Conservation (phyloP, 108 stramenopile genomes). For the Skeletonema potamos region DNA sequence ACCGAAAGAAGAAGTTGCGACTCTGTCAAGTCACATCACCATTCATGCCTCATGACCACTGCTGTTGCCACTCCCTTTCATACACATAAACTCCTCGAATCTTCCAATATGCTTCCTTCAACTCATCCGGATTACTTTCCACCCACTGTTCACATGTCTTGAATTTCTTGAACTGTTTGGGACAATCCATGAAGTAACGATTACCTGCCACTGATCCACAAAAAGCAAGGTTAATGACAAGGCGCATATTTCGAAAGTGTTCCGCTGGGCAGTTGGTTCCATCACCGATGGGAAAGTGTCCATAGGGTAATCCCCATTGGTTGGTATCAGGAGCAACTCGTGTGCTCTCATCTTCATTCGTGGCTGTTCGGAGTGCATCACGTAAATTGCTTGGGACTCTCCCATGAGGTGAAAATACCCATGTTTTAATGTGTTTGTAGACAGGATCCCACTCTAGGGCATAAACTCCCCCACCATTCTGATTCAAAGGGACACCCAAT, state of each 20-base stretch:
- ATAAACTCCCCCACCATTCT: slow-evolving; percentile 85
- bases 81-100: slow-evolving; percentile 88
- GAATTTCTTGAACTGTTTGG: slow-evolving; percentile 61
- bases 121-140: slow-evolving; percentile 70
- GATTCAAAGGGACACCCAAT: slow-evolving; percentile 77
- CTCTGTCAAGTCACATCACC: background rate
- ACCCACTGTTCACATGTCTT: slow-evolving; percentile 77
- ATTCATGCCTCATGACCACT: slow-evolving; percentile 18
- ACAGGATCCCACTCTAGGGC: slow-evolving; percentile 89
- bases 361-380: slow-evolving; percentile 69
- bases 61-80: slow-evolving; percentile 67
- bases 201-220: slow-evolving; percentile 88
- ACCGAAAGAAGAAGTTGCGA: too few relatives aligned
- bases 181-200: slow-evolving; percentile 83
- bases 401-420: slow-evolving; percentile 84
- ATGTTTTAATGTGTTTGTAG: slow-evolving; percentile 77
- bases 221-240: slow-evolving; percentile 88
- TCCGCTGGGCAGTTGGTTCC: slow-evolving; percentile 68
- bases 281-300: slow-evolving; percentile 79
- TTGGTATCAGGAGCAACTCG: slow-evolving; percentile 84
- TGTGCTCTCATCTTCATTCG: slow-evolving; percentile 21
- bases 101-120: slow-evolving; percentile 89
- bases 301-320: slow-evolving; percentile 84
- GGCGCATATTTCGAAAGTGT: slow-evolving; percentile 85
- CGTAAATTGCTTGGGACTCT: slow-evolving; percentile 76